Percentiles rank a stretch among this genome's conserved stretches.
Evolutionary conservation across 2,329 filamentous ascomycete genomes (phyloP).

Genomic region (Fonsecaea pugnacius): DNA sequence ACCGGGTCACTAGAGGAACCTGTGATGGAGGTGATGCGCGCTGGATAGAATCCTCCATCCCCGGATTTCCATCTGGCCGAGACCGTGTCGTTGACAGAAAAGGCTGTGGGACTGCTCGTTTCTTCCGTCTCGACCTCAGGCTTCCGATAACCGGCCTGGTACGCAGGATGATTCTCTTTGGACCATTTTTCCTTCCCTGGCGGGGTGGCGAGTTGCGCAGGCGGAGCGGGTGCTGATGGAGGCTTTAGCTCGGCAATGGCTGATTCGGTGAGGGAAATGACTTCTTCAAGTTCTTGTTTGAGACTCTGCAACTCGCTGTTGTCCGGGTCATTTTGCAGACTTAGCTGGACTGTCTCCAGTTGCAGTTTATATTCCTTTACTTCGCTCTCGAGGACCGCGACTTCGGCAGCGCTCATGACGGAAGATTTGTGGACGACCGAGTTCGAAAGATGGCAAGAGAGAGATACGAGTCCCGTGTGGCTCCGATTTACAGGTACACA

Average conservation of each 20-base stretch:
- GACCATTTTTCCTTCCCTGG: conserved; percentile 75
- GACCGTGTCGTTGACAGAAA: conserved; percentile 86
- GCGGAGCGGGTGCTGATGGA: conserved; percentile 48
- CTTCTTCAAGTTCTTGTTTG: conserved; percentile 78
- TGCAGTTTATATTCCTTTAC: conserved; percentile 67
- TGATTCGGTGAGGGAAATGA: conserved; percentile 77
- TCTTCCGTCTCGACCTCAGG: conserved; percentile 57
- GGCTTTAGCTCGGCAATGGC: conserved; percentile 80
- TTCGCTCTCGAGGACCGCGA: conserved; percentile 53
- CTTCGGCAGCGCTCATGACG: conserved; percentile 38
- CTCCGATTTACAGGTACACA: not conserved
- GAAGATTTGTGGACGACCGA: not conserved
- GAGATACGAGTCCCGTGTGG: not conserved
- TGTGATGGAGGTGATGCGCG: conserved; percentile 89
- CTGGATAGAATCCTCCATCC: conserved; percentile 88
- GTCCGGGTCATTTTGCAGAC: conserved; percentile 78
- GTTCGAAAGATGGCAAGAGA: not conserved
- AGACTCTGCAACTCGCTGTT: conserved; percentile 78
- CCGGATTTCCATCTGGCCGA: conserved; percentile 89
- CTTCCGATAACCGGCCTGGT: conserved; percentile 63
- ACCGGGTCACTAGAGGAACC: conserved; percentile 89
- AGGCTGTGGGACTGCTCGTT: conserved; percentile 55
- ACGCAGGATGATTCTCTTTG: conserved; percentile 78
- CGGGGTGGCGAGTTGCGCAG: conserved; percentile 53
- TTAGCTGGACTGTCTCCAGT: conserved; percentile 77